Evolutionary conservation across 495 filamentous ascomycete genomes (phyloP), one percentile per base, ranked within the genome.

Genomic region (Amniculicola lignicola): DNA sequence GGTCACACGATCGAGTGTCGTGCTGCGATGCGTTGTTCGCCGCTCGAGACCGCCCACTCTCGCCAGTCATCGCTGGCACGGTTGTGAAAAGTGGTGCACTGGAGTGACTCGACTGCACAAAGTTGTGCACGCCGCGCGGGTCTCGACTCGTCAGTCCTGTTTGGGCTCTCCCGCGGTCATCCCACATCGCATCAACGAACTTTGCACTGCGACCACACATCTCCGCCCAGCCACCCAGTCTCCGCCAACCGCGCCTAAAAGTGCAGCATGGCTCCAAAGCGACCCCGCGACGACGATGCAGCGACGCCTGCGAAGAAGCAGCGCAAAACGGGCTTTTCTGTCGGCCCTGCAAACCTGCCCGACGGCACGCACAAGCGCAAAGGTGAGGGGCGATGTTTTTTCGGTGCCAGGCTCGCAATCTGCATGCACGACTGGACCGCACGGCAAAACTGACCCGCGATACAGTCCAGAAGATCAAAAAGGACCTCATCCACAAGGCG

Each of bases 311-410:
- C 65, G 10, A 61, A 65, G 19, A 66, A 68, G 49, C 81, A 81
- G 62, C 74, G 76, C 57, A 80, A 74, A 61, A 85, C 82, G 65
- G 84, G 82, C 21, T 88, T 89, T 75, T 82, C 80, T 14, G 85
- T 96, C 39, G 93, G 92, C 2, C 93, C 93, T 40, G 89, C 85
- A 38, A 95, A 96, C 68, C 78, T 98, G 15, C 93, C 93, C 21
- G 92, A 97, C 70, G 93, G 93, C 31, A 84, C 86, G 15, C 87
- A 94, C 80, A 82, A 83, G 62, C 88, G 93, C 54, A 96, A 96
- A 80, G 81, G 91, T 93, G 38, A 19, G 59, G 16, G 14, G n/a
- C 0, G 6, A 15, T 25, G 7, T 39, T 29, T 33, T 41, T 21
- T 33, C n/a, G 7, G 7, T n/a, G 29, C 7, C 29, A 7, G 29